These are phyloP conservation scores for Phytophthora vignae DNA, from an alignment of 352 stramenopile genomes.

Conservation along the genomic window DNA sequence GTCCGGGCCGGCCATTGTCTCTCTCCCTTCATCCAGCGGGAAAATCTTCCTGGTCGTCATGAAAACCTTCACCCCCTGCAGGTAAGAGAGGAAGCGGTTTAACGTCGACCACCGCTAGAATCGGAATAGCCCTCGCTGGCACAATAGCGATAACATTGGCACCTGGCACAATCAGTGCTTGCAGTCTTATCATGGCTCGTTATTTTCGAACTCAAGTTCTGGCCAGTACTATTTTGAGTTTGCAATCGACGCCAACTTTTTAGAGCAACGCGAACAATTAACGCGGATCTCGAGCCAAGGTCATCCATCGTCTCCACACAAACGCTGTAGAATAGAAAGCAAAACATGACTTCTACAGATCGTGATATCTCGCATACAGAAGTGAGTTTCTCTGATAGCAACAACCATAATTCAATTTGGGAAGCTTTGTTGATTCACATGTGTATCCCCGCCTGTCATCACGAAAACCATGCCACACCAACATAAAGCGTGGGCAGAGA, in stretches of 20 bases:
- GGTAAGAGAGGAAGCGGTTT: not conserved
- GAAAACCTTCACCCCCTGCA: not conserved
- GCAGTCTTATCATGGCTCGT: slow-evolving; percentile 7
- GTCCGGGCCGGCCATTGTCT: slow-evolving; percentile 3
- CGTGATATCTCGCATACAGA: too few relatives aligned
- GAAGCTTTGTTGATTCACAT: too few relatives aligned
- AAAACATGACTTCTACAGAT: not conserved
- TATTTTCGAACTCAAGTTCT: slow-evolving; percentile 22
- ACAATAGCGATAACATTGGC: slow-evolving; percentile 32
- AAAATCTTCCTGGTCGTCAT: slow-evolving; percentile 37
- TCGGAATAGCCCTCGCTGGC: slow-evolving; percentile 18
- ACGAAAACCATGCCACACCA: not conserved
- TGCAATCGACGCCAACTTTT: not conserved
- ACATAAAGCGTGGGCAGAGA: not conserved
- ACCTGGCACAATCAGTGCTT: not conserved
- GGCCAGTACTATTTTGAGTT: slow-evolving; percentile 18
- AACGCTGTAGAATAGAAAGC: not conserved
- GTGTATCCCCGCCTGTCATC: too few relatives aligned
- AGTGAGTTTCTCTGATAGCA: too few relatives aligned
- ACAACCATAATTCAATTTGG: too few relatives aligned
- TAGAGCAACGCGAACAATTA: not conserved
- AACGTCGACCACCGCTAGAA: slow-evolving; percentile 1
- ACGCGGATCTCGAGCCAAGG: not conserved
- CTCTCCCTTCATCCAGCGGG: slow-evolving; percentile 15
- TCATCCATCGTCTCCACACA: not conserved